Evolutionary conservation across 2,329 filamentous ascomycete genomes (phyloP).

Genomic region (Pseudocercospora cruenta): DNA sequence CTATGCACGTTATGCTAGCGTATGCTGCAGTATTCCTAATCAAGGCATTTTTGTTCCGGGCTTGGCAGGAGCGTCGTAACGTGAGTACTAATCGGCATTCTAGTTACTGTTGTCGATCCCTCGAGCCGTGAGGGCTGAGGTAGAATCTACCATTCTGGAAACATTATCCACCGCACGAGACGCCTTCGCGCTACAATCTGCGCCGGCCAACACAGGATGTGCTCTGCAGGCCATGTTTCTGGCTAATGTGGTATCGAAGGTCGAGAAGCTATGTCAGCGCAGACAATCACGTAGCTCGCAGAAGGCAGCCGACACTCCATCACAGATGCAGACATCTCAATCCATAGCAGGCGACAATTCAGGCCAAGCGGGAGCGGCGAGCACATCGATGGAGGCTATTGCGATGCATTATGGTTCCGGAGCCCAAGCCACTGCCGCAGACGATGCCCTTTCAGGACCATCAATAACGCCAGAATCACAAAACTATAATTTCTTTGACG

Average conservation of each 20-base stretch:
- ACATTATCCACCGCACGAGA: neutral
- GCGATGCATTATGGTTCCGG: neutral
- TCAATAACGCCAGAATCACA: conserved; percentile 9
- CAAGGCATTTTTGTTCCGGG: conserved; percentile 34
- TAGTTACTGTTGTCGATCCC: conserved; percentile 30
- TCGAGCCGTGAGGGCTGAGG: conserved; percentile 17
- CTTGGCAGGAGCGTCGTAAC: neutral
- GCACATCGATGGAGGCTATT: neutral
- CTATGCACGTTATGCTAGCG: conserved; percentile 49
- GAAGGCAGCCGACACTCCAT: conserved; percentile 15
- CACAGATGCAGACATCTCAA: neutral
- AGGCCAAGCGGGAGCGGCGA: neutral
- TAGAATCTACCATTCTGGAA: conserved; percentile 20
- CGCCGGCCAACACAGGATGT: conserved; percentile 6
- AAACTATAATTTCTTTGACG: conserved; percentile 9
- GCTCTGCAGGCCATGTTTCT: conserved; percentile 11
- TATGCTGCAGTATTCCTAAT: conserved; percentile 47
- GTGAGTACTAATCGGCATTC: neutral
- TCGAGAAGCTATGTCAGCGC: conserved; percentile 13
- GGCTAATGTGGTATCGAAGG: neutral
- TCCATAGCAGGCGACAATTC: neutral
- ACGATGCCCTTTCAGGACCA: neutral
- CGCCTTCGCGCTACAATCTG: conserved; percentile 31
- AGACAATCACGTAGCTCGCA: neutral
- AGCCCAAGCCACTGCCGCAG: neutral